Base-by-base conservation (phyloP, 441 rosid species). In the Pelargonium myrrhifolium region DNA sequence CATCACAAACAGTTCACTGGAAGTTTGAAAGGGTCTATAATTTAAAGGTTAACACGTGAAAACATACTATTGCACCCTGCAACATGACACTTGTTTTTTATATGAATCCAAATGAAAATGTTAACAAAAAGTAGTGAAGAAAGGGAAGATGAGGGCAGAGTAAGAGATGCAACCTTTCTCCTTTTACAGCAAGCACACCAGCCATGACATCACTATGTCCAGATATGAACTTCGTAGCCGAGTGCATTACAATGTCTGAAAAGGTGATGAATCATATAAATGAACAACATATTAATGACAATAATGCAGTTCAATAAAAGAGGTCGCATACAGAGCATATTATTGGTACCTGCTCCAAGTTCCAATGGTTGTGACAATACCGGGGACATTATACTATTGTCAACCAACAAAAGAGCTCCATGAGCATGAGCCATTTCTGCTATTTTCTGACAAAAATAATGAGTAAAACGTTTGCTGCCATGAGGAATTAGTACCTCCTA, bases 181-280 rank as follows among this genome's bases (percentile, higher is more conserved):
- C 96, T 79, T 83, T 93, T 63, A 89, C 95, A 10, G 94, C 88
- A 77, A 93, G 93, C 62, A 91, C 97, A 47, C 97, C 96, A 5
- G 92, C 97, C 97, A 91, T 91, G 65, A 94, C 75, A 78, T 94
- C 96, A 78, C 97, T 88, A 71, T 91, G 99, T 71, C 99, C 97
- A 35, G 96, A 82, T 65, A 88, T 87, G 76, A 94, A 94, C 71
- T 94, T 91, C 55, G 99, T 94, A 69, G 96, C 97, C 0, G 99
- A 94, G 70, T 91, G 96, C 99, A 94, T 89, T 65, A 93, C 97
- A 55, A 91, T 94, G 75, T 94, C 96, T 88, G 85, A 68, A 73
- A 73, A 77, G 18, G 37, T 12, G 51, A 78, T 39, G 40, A 63
- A 63, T 35, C 20, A 74, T 67, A 49, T 17, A 71, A 64, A 68